Conservation (phyloP, 2,329 filamentous ascomycete genomes). For the Aureobasidium sp. region DNA sequence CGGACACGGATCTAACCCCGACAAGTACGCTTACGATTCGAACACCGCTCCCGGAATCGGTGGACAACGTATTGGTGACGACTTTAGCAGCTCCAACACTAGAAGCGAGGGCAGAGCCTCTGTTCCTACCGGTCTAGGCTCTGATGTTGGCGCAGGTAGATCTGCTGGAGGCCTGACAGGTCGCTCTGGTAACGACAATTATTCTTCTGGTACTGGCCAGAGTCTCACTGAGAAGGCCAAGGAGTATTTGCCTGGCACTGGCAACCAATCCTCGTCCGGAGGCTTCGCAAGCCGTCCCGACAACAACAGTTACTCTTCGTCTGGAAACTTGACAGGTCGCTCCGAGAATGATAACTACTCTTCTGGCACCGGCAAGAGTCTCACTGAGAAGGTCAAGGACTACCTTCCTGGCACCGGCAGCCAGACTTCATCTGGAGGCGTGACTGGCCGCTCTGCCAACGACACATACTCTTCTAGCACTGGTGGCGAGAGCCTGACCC, state of each 20-base stretch:
- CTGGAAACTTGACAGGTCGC: too few relatives aligned
- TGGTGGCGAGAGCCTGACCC: constrained; percentile 9
- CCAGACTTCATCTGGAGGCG: too few relatives aligned
- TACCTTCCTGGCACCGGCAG: too few relatives aligned
- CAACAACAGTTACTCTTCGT: neutral
- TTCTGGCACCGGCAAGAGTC: too few relatives aligned
- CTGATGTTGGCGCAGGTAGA: constrained; percentile 10
- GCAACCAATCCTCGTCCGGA: too few relatives aligned
- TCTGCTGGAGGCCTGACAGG: neutral
- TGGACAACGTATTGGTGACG: constrained; percentile 14
- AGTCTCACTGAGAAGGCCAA: too few relatives aligned
- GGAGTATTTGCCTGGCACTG: too few relatives aligned
- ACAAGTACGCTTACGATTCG: constrained; percentile 12
- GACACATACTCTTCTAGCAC: constrained; percentile 10
- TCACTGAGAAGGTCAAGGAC: too few relatives aligned
- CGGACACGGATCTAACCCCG: constrained; percentile 12
- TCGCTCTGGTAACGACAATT: too few relatives aligned
- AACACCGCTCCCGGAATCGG: constrained; percentile 18
- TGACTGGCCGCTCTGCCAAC: neutral
- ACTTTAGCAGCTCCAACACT: constrained; percentile 18
- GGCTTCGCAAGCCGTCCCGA: neutral
- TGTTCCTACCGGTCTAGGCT: neutral
- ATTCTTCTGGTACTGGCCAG: too few relatives aligned
- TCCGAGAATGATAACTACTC: too few relatives aligned
- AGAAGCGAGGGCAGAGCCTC: constrained; percentile 4